Evolutionary conservation across 225 moss, liverwort and hornwort species (phyloP).

Genomic region (Physcomitrium patens): DNA sequence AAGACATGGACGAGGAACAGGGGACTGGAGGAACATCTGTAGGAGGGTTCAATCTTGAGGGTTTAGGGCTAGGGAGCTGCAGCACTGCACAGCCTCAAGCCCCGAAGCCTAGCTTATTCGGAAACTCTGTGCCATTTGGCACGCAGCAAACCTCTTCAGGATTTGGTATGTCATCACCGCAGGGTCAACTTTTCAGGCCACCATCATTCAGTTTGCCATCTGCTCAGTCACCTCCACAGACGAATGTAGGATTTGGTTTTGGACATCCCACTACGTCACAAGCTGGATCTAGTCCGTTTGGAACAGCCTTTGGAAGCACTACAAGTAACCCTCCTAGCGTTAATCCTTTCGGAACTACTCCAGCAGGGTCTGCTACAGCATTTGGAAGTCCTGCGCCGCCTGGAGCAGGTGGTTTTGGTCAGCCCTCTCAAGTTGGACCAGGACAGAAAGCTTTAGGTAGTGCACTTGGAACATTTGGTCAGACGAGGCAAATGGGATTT

Average conservation of each 20-base stretch:
- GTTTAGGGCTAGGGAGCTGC: slow-evolving; percentile 80
- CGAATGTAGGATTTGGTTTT: slow-evolving; percentile 54
- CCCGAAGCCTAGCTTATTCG: slow-evolving; percentile 74
- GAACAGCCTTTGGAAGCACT: slow-evolving; percentile 69
- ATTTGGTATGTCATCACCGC: slow-evolving; percentile 53
- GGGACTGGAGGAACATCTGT: slow-evolving; percentile 43
- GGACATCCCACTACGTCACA: slow-evolving; percentile 42
- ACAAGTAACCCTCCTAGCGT: slow-evolving; percentile 47
- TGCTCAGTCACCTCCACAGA: slow-evolving; percentile 74
- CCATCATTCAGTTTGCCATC: slow-evolving; percentile 90
- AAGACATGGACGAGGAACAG: slow-evolving; percentile 94
- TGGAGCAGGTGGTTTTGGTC: slow-evolving; percentile 85
- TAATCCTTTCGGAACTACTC: slow-evolving; percentile 56
- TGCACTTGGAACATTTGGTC: slow-evolving; percentile 96
- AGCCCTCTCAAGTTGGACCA: slow-evolving; percentile 89
- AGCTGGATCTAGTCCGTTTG: slow-evolving; percentile 63
- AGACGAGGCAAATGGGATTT: slow-evolving; percentile 92
- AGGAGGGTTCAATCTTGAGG: slow-evolving; percentile 80
- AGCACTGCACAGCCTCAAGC: slow-evolving; percentile 53
- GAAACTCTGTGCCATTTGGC: slow-evolving; percentile 60
- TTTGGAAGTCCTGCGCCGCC: slow-evolving; percentile 81
- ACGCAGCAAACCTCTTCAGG: slow-evolving; percentile 42
- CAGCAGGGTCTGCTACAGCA: slow-evolving; percentile 58
- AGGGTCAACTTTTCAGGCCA: slow-evolving; percentile 86
- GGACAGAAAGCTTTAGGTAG: slow-evolving; percentile 94